Evolutionary conservation across 371 early-diverging fungal species (phyloP), one percentile per base, ranked within the genome.

Genomic region (Mortierella sp.): DNA sequence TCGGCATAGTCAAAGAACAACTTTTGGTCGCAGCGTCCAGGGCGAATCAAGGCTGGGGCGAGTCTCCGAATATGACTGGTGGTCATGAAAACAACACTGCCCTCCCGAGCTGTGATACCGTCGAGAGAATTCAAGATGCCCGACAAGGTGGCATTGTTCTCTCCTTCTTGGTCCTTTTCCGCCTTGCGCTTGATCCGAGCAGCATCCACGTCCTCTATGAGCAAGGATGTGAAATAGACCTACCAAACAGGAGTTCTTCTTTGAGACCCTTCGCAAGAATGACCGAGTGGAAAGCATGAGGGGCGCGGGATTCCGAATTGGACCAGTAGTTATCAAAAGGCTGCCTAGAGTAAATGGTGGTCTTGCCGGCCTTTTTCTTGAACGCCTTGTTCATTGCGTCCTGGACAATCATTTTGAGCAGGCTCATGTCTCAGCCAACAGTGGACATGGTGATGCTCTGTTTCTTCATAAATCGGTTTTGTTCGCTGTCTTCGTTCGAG

Each of bases 141-240:
- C 16, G 95, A 91, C 81, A 97, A 91, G 14, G 95, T 95, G 34
- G 79, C 81, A 53, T 79, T 81, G 77, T 87, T 83, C 67, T 75
- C 67, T 59, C 87, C 86, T 4, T 46, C 61, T 61, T 84, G 81
- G 16, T 76, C 81, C 69, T 79, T 59, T 64, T 86, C 78, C 37
- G 85, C 74, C 69, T 87, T 71, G 50, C 90, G 82, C 59, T 81
- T 80, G 54, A 88, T 79, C 73, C 89, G 86, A 59, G 92, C 90
- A 11, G 97, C 93, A 88, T 97, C 97, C 21, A 96, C 92, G 86
- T 97, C 97, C 84, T 97, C 97, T 83, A 97, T 94, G 34, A 96
- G 95, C 55, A 24, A 55, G 26, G 26, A 55, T 55, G 10, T 55
- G n/a, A 55, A 55, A 40, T 26, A 11, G 55, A 55, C 73, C 11